phyloP scores from a whole-genome alignment of 306 rosid species.

The Begonia loranthoides region DNA sequence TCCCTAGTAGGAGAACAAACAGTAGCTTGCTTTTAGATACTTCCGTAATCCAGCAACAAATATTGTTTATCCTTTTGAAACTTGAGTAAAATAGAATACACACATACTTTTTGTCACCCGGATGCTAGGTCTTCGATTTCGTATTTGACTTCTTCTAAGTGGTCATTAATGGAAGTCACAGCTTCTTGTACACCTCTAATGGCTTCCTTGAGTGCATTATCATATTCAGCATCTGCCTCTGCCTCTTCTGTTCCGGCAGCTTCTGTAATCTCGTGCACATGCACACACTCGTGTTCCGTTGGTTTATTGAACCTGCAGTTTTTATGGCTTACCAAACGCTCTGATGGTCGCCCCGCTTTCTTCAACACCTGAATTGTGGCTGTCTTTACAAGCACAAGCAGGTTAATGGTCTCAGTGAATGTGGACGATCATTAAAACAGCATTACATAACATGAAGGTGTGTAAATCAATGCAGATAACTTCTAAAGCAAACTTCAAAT shows the following conservation, averaged over 20 bases:
- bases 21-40: no score
- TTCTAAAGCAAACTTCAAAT: no score
- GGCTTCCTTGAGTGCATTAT: constrained; percentile 80
- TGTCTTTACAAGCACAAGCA: constrained; percentile 37
- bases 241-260: constrained; percentile 87
- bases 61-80: no score
- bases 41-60: no score
- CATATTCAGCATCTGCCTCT: constrained; percentile 77
- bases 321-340: constrained; percentile 68
- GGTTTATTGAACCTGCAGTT: constrained; percentile 59
- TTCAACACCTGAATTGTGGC: constrained; percentile 70
- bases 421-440: not conserved
- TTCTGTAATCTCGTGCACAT: constrained; percentile 71
- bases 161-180: constrained; percentile 68
- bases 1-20: no score
- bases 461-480: no score
- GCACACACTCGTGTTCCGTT: constrained; percentile 58
- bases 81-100: no score
- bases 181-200: constrained; percentile 82
- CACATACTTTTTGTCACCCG: constrained; percentile 10
- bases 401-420: constrained; percentile 6
- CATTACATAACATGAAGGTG: no score
- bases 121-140: constrained; percentile 81
- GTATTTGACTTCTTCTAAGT: constrained; percentile 84
- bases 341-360: constrained; percentile 80